Evolutionary conservation across 805 yeast species (phyloP).

Genomic region (Cyberlindnera saturnus): DNA sequence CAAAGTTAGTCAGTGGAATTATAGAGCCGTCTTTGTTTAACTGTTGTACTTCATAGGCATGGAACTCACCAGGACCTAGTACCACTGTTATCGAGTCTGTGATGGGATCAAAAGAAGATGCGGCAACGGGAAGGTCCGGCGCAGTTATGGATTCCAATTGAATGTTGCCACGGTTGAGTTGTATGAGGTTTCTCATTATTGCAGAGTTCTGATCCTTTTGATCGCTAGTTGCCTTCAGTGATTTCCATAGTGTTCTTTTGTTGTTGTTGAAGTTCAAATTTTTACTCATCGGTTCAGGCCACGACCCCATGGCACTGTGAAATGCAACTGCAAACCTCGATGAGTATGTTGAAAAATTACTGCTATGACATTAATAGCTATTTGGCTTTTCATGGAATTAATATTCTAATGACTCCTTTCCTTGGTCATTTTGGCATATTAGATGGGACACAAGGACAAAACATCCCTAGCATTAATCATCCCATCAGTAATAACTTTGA

Average conservation of each 20-base stretch:
- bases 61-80: slow-evolving; percentile 49
- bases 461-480: slow-evolving; percentile 38
- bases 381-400: no score
- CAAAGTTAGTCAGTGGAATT: slow-evolving; percentile 55
- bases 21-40: slow-evolving; percentile 58
- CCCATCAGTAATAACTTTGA: slow-evolving; percentile 44
- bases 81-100: slow-evolving; percentile 68
- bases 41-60: slow-evolving; percentile 70
- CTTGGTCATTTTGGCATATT: slow-evolving; percentile 1
- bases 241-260: no score
- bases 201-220: not conserved
- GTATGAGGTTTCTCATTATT: slow-evolving; percentile 44
- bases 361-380: no score
- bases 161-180: slow-evolving; percentile 50
- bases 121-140: slow-evolving; percentile 55
- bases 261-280: not conserved
- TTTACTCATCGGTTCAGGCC: slow-evolving; percentile 7
- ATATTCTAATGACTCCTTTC: not conserved
- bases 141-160: slow-evolving; percentile 48
- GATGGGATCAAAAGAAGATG: slow-evolving; percentile 63
- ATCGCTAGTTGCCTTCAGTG: not conserved
- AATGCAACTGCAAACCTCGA: not conserved
- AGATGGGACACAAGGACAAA: slow-evolving; percentile 9
- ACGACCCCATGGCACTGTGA: not conserved
- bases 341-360: no score